phyloP scores from a whole-genome alignment of 1,139 yeast species.

The Yamadazyma conglobata region DNA sequence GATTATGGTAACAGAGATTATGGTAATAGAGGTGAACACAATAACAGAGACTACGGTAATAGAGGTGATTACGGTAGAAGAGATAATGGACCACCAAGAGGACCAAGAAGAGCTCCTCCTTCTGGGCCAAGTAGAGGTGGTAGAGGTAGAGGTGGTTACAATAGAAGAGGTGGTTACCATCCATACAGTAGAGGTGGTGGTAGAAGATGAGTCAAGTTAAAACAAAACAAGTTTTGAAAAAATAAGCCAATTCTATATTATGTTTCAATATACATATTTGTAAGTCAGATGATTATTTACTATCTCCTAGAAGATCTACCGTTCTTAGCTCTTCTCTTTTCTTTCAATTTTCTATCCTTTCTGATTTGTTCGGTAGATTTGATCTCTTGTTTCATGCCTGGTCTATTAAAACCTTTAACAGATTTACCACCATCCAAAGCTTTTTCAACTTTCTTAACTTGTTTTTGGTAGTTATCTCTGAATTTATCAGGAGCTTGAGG shows the following conservation, averaged over 20 bases:
- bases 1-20: slow-evolving; percentile 13
- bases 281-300: slow-evolving; percentile 9
- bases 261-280: slow-evolving; percentile 1
- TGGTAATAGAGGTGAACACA: slow-evolving; percentile 12
- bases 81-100: slow-evolving; percentile 34
- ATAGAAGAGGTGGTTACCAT: slow-evolving; percentile 25
- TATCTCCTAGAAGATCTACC: slow-evolving; percentile 62
- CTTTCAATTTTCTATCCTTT: slow-evolving; percentile 67
- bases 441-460: slow-evolving; percentile 76
- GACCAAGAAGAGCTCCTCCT: slow-evolving; percentile 30
- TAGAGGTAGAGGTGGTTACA: slow-evolving; percentile 21
- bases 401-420: slow-evolving; percentile 66
- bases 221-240: slow-evolving; percentile 1
- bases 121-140: slow-evolving; percentile 31
- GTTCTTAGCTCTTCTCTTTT: slow-evolving; percentile 77
- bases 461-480: slow-evolving; percentile 82
- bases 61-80: slow-evolving; percentile 24
- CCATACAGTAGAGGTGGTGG: slow-evolving; percentile 28
- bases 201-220: slow-evolving; percentile 5
- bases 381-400: slow-evolving; percentile 58
- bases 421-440: slow-evolving; percentile 74
- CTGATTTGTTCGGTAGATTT: slow-evolving; percentile 72
- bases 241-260: background rate
- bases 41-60: slow-evolving; percentile 6
- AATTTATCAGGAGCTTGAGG: slow-evolving; percentile 87